Conservation (phyloP, 768 basidiomycete genomes). For the Coprinopsis sp. region DNA sequence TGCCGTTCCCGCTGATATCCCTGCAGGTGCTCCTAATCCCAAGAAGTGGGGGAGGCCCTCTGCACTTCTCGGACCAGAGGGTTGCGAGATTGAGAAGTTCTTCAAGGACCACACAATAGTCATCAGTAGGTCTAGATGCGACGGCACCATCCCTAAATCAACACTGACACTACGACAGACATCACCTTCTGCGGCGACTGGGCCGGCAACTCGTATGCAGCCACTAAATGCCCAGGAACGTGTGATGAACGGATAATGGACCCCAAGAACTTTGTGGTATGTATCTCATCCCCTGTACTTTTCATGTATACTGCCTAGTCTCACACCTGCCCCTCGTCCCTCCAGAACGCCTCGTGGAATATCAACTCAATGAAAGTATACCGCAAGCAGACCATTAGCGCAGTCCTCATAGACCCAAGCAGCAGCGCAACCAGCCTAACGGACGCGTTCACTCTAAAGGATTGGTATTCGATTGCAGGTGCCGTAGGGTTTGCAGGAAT, state of each 20-base stretch:
- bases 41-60: slow-evolving; percentile 65
- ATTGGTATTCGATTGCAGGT: too few relatives aligned
- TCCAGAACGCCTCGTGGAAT: slow-evolving; percentile 74
- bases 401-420: slow-evolving; percentile 24
- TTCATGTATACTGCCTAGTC: neutral
- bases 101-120: slow-evolving; percentile 71
- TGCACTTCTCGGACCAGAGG: slow-evolving; percentile 48
- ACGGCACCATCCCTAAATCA: slow-evolving; percentile 21
- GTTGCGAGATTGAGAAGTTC: slow-evolving; percentile 53
- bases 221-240: slow-evolving; percentile 70
- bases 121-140: slow-evolving; percentile 55
- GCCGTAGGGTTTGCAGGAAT: too few relatives aligned
- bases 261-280: slow-evolving; percentile 67
- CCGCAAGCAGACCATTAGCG: slow-evolving; percentile 46
- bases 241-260: slow-evolving; percentile 60
- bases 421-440: too few relatives aligned
- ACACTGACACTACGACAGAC: slow-evolving; percentile 36
- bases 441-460: too few relatives aligned
- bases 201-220: slow-evolving; percentile 79
- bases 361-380: slow-evolving; percentile 80
- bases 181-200: slow-evolving; percentile 86
- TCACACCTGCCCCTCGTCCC: neutral
- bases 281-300: slow-evolving; percentile 19
- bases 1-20: slow-evolving; percentile 66
- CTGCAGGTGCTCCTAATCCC: slow-evolving; percentile 57